phyloP scores from a whole-genome alignment of 129 eudicot species.

The Flaveria trinervia region DNA sequence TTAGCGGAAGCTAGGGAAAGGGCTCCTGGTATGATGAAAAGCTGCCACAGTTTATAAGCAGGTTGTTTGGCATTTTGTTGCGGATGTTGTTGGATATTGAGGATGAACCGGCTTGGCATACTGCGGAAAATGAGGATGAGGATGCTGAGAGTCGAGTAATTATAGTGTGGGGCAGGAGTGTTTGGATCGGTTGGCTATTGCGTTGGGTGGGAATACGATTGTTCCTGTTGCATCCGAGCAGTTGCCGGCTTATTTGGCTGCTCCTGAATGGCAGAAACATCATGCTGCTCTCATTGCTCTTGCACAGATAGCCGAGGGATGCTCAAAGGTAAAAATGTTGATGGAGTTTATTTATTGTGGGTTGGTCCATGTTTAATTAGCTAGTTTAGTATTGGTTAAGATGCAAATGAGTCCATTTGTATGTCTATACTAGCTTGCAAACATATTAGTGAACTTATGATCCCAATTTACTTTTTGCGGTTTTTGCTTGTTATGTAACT shows the following conservation, averaged over 20 bases:
- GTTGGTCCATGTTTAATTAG: not conserved
- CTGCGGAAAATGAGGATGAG: conserved; percentile 79
- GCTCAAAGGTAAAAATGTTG: conserved; percentile 64
- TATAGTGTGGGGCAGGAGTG: conserved; percentile 94
- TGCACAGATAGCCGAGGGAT: conserved; percentile 94
- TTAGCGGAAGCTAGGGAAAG: conserved; percentile 89
- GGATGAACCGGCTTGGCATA: conserved; percentile 91
- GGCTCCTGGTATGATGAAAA: conserved; percentile 96
- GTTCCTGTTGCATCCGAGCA: conserved; percentile 95
- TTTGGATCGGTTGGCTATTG: conserved; percentile 79
- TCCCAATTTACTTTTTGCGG: too few relatives aligned
- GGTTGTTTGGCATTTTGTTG: conserved; percentile 73
- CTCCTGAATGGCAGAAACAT: conserved; percentile 95
- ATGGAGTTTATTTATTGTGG: not conserved
- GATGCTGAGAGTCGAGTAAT: conserved; percentile 88
- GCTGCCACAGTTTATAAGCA: conserved; percentile 79
- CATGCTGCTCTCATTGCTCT: conserved; percentile 92
- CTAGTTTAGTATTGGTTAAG: not conserved
- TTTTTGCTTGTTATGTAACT: not conserved
- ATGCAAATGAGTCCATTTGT: not conserved
- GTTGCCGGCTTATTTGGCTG: conserved; percentile 77
- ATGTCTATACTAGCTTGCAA: not conserved
- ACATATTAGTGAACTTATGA: not conserved
- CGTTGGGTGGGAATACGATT: conserved; percentile 84
- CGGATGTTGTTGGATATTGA: conserved; percentile 77